Conservation (phyloP, 2,329 filamentous ascomycete genomes). For the Paraconiothyrium sp. region DNA sequence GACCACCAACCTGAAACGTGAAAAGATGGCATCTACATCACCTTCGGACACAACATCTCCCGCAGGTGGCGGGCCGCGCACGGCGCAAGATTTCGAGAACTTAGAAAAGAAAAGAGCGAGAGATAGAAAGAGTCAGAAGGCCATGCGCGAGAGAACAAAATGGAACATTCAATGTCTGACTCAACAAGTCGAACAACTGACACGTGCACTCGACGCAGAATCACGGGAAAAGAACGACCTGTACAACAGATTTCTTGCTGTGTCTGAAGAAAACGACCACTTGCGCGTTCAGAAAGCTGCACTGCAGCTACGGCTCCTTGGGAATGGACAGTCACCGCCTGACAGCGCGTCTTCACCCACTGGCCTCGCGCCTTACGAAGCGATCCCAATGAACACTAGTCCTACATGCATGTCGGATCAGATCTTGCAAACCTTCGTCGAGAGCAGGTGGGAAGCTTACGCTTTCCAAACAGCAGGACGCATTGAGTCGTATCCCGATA, state of each 20-base stretch:
- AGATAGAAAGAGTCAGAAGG: slow-evolving; percentile 36
- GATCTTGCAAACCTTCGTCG: slow-evolving; percentile 35
- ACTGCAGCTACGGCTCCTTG: slow-evolving; percentile 30
- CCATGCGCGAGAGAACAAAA: slow-evolving; percentile 34
- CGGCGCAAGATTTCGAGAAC: slow-evolving; percentile 22
- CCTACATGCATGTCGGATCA: slow-evolving; percentile 31
- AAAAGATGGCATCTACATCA: slow-evolving; percentile 17
- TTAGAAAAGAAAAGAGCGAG: slow-evolving; percentile 31
- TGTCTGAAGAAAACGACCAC: slow-evolving; percentile 33
- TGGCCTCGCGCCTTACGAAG: slow-evolving; percentile 23
- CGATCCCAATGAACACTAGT: slow-evolving; percentile 32
- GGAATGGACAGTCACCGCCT: slow-evolving; percentile 23
- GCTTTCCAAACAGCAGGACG: slow-evolving; percentile 23
- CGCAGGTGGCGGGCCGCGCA: slow-evolving; percentile 9
- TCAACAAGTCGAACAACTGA: slow-evolving; percentile 32
- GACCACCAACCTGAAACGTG: neutral
- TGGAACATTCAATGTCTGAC: slow-evolving; percentile 34
- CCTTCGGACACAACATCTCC: slow-evolving; percentile 18
- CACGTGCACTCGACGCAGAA: slow-evolving; percentile 25
- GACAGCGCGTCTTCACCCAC: slow-evolving; percentile 8
- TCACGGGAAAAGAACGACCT: slow-evolving; percentile 25
- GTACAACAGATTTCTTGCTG: slow-evolving; percentile 27
- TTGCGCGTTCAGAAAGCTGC: slow-evolving; percentile 35
- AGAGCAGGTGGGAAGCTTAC: slow-evolving; percentile 30
- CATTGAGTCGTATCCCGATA: slow-evolving; percentile 27